Evolutionary conservation across 2,329 filamentous ascomycete species (phyloP).

Genomic region (Colletotrichum sp.): DNA sequence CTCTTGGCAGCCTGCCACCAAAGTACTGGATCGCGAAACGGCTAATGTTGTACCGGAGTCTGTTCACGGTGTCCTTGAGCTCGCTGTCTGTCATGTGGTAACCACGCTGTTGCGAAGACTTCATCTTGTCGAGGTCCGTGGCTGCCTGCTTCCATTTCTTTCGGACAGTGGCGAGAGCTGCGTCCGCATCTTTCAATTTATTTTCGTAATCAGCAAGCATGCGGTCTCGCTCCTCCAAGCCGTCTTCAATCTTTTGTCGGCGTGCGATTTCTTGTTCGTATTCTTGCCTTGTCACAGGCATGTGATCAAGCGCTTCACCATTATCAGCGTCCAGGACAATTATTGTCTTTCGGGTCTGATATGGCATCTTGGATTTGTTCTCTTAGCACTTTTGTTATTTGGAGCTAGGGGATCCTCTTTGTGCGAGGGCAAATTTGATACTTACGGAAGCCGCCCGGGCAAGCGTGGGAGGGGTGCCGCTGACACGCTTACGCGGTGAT

Average conservation of each 20-base stretch:
- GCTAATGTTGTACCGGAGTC: not conserved
- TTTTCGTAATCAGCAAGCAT: fast-evolving
- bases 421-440: too few species aligned
- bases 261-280: fast-evolving
- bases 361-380: too few species aligned
- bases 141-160: not conserved
- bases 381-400: too few species aligned
- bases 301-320: too few species aligned
- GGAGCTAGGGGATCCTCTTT: too few species aligned
- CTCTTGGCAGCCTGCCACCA: not conserved
- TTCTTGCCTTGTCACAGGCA: not conserved
- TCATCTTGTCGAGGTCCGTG: not conserved
- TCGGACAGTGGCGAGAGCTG: not conserved
- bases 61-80: not conserved
- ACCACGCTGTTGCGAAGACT: not conserved
- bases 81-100: not conserved
- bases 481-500: too few species aligned
- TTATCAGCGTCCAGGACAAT: too few species aligned
- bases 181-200: not conserved
- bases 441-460: too few species aligned
- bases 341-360: too few species aligned
- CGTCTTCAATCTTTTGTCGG: not conserved
- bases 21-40: not conserved
- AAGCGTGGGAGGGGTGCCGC: too few species aligned
- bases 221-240: not conserved